Evolutionary conservation across 805 yeast species (phyloP), one percentile per base, ranked within the genome.

Genomic region (Lachancea meyersii): DNA sequence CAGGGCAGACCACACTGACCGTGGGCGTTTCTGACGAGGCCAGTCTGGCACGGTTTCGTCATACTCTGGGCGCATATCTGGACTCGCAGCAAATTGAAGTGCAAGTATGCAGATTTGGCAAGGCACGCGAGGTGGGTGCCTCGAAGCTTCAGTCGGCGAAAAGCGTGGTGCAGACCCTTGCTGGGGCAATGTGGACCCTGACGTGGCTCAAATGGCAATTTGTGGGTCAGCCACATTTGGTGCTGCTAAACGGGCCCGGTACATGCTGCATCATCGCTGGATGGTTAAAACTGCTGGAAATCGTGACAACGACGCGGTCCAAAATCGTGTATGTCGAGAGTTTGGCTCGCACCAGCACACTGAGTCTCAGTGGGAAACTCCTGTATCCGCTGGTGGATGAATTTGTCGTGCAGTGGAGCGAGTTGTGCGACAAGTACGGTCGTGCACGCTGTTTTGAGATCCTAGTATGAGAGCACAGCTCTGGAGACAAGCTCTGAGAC

Each of bases 391-490:
- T 93, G 3, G 70, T 80, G 3, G 84, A 87, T 58, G 68, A 89
- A 18, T 84, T 93, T 47, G 55, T 93, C 1, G 97, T 93, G 7
- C 98, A 93, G 60, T 93, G 98, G 98, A 76, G 76, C 21, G 69
- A 70, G 21, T 67, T 93, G 43, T 69, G 72, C 6, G 48, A 55
- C 17, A 55, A 60, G 41, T 44, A 47, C 18, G 68, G 69, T 16
- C 63, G 86, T 43, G 76, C 86, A 1, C 95, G 86, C 54, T 87
- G 77, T 58, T 71, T 77, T 54, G 97, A 97, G 0, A 72, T 87
- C 7, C 66, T 91, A 36, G 87, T 86, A 0, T 86, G 28, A 60
- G 61, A n/a, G n/a, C n/a, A n/a, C n/a, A n/a, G n/a, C n/a, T n/a
- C n/a, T n/a, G n/a, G n/a, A n/a, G n/a, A n/a, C n/a, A n/a, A n/a